Base-by-base conservation (phyloP, 805 yeast genomes). In the Cyberlindnera japonica region DNA sequence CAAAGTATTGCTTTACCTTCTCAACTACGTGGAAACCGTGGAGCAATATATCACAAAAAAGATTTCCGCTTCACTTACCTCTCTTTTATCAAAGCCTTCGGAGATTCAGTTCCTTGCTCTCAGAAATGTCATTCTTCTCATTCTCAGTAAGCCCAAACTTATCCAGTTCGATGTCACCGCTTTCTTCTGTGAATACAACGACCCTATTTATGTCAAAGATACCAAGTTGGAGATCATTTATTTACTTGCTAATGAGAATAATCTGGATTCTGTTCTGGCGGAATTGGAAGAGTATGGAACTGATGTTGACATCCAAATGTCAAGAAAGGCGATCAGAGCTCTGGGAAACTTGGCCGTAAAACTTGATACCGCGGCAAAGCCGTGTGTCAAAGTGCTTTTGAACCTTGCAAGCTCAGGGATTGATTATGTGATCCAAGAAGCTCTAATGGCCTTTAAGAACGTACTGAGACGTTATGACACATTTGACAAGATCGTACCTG, bases 261-360 rank as follows among this genome's bases (percentile, higher is more conserved):
- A 84, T 51, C 68, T 83, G 33, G 68, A 66, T 5, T 62, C 70
- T 27, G 87, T 91, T 1, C 64, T 90, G 33, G 64, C 76, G 14
- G 98, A 90, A 57, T 62, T 90, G 38, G 83, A 79, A 47, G 95
- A 84, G 52, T 90, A 90, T 60, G 95, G 95, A 5, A 76, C 88
- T 0, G 96, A 87, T 53, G 80, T 86, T 12, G 96, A 90, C 60
- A 74, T 81, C 18, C 83, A 83, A 43, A 87, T 89, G 82, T 86
- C 90, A 2, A 69, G 95, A 41, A 85, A 88, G 54, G 89, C 97
- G 0, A 79, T 91, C 3, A 66, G 95, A 44, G 95, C 96, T 0
- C 79, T 91, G 46, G 97, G 97, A 2, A 86, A 89, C 54, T 65
- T 91, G 16, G 95, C 96, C 0, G 79, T 89, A 20, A 87, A 86